These are phyloP conservation scores for Talaromyces sp. DNA, from an alignment of 2,329 filamentous ascomycete species.

Conservation along the genomic window DNA sequence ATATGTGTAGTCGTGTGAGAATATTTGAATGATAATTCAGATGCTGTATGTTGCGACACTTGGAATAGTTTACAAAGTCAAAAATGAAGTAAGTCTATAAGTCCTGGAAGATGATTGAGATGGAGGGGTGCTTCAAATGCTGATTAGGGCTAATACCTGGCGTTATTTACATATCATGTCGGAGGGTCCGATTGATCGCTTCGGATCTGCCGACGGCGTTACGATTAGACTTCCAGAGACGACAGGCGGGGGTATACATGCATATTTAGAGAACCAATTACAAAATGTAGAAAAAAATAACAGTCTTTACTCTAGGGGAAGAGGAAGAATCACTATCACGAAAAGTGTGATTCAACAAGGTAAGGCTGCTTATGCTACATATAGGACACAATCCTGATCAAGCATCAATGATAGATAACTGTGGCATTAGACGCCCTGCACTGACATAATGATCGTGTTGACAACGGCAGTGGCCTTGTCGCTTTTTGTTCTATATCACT, in stretches of 20 bases:
- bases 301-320: not conserved
- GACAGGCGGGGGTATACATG: conserved; percentile 5
- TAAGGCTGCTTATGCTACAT: not conserved
- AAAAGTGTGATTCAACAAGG: not conserved
- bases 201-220: not conserved
- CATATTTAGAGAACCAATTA: not conserved
- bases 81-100: not conserved
- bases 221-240: not conserved
- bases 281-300: not conserved
- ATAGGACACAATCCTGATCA: not conserved
- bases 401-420: not conserved
- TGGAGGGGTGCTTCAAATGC: not conserved
- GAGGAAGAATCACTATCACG: not conserved
- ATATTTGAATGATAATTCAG: not conserved
- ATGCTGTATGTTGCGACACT: not conserved
- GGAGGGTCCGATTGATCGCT: not conserved
- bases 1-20: not conserved
- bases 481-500: not conserved
- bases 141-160: not conserved
- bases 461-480: not conserved
- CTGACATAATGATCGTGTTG: not conserved
- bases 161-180: not conserved
- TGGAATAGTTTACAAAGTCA: not conserved
- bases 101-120: not conserved
- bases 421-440: not conserved